These are phyloP conservation scores for Dimargaris xerosporica DNA, from an alignment of 192 early-diverging fungal species.

Conservation along the genomic window DNA sequence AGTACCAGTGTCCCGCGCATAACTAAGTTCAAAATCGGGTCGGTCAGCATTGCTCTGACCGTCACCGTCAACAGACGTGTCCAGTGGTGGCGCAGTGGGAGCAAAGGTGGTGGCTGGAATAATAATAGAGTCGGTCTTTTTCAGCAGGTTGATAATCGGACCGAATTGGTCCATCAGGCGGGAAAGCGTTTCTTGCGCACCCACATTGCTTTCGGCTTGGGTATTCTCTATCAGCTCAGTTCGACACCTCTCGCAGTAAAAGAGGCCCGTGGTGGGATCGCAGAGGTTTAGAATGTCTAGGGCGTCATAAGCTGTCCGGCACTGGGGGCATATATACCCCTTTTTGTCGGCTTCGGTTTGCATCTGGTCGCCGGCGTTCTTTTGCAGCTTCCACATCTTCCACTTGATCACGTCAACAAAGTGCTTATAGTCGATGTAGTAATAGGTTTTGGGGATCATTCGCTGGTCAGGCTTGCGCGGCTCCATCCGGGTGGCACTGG, in stretches of 20 bases:
- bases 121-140: constrained; percentile 48
- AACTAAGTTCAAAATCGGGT: constrained; percentile 40
- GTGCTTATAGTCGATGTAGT: constrained; percentile 85
- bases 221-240: constrained; percentile 42
- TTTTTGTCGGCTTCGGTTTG: constrained; percentile 54
- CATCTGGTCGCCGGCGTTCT: constrained; percentile 35
- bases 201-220: constrained; percentile 38
- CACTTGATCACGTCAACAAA: constrained; percentile 88
- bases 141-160: constrained; percentile 55
- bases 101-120: constrained; percentile 39
- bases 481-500: constrained; percentile 34
- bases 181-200: constrained; percentile 35
- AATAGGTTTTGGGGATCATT: constrained; percentile 38
- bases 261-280: constrained; percentile 25
- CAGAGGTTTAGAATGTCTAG: constrained; percentile 41
- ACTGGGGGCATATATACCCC: constrained; percentile 47
- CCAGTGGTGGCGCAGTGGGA: constrained; percentile 16
- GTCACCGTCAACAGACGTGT: background rate
- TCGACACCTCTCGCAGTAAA: constrained; percentile 46
- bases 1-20: constrained; percentile 47
- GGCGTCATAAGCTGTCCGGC: constrained; percentile 37
- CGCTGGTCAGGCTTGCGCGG: constrained; percentile 12
- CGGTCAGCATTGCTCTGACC: background rate
- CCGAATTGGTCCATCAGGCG: constrained; percentile 51
- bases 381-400: constrained; percentile 75